These are phyloP conservation scores for Eragrostis tef DNA, from an alignment of 202 grass and related monocot genomes.

Conservation along the genomic window DNA sequence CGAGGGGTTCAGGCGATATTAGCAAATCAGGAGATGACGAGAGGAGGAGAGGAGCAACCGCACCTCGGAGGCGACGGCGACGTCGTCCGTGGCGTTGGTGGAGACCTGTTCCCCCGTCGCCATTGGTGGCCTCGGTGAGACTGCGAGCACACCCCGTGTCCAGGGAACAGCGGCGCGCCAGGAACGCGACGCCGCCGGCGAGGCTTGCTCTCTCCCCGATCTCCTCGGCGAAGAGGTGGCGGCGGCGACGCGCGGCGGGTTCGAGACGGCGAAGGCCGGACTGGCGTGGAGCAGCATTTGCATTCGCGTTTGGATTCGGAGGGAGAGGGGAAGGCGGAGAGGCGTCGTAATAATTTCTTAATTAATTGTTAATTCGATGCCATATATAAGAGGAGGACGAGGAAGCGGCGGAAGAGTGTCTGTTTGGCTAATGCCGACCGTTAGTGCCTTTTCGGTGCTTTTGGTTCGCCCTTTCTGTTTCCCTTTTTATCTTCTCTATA, in stretches of 20 bases:
- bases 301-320: conserved; percentile 35
- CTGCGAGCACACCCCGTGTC: background rate
- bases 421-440: conserved; percentile 18
- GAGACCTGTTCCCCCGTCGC: conserved; percentile 17
- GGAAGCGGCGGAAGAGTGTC: background rate
- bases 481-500: background rate
- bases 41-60: conserved; percentile 10
- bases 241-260: conserved; percentile 4
- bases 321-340: background rate
- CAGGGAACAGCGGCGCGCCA: background rate
- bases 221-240: conserved; percentile 18
- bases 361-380: background rate
- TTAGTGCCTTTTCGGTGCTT: background rate
- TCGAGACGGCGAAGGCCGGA: conserved; percentile 1
- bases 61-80: conserved; percentile 42
- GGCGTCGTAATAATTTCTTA: background rate
- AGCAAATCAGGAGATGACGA: background rate
- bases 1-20: background rate
- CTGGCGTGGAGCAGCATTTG: conserved; percentile 41
- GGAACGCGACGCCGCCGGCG: conserved; percentile 21
- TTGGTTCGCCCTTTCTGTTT: background rate
- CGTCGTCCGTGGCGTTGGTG: background rate
- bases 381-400: background rate
- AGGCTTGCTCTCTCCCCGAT: background rate
- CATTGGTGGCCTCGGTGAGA: conserved; percentile 23